These are phyloP conservation scores for Podila epicladia DNA, from an alignment of 192 early-diverging fungal genomes.

Conservation along the genomic window DNA sequence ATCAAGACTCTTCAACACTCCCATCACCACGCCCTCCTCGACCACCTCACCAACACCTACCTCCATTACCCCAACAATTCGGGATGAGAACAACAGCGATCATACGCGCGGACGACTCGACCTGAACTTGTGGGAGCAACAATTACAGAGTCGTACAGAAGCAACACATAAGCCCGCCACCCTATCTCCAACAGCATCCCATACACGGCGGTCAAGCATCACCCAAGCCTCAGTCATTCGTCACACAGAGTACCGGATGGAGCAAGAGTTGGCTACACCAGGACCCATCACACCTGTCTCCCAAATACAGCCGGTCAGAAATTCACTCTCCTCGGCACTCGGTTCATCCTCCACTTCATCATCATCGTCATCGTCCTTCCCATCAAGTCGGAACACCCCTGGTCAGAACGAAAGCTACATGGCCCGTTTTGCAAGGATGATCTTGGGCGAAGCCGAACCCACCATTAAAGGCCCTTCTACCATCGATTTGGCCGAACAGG, in stretches of 20 bases:
- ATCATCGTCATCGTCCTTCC: background rate
- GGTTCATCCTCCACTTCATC: constrained; percentile 8
- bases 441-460: constrained; percentile 1
- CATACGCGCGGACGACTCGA: constrained; percentile 18
- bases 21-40: background rate
- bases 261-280: constrained; percentile 12
- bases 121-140: constrained; percentile 41
- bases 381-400: background rate
- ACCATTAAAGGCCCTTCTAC: constrained; percentile 2
- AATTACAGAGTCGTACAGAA: background rate
- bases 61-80: background rate
- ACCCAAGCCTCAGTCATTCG: constrained; percentile 23
- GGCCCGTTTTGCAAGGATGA: constrained; percentile 17
- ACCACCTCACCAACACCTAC: background rate
- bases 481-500: constrained; percentile 14
- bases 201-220: constrained; percentile 25
- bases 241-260: constrained; percentile 18
- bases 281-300: constrained; percentile 28
- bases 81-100: background rate
- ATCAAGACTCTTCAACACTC: too few relatives aligned
- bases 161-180: background rate
- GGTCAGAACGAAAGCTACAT: constrained; percentile 20
- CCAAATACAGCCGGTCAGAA: constrained; percentile 5
- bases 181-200: background rate
- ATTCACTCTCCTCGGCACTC: constrained; percentile 4